Evolutionary conservation across 2,329 filamentous ascomycete species (phyloP).

Genomic region (Aspergillus thermomutatus): DNA sequence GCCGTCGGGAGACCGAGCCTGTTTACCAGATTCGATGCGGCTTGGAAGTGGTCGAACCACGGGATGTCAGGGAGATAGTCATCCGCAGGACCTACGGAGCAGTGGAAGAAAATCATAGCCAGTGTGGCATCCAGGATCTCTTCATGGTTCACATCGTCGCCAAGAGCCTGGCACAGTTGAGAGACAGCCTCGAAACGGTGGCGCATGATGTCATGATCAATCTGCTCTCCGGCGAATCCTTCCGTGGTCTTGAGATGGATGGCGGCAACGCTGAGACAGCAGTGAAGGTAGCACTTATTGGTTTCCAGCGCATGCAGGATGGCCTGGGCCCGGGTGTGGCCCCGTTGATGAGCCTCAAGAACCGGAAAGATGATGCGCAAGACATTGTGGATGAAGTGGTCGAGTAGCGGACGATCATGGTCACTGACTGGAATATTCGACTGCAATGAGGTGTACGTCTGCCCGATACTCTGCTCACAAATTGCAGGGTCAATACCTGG

Average conservation of each 20-base stretch:
- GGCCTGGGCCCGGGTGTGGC: conserved; percentile 73
- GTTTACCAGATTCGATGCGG: conserved; percentile 77
- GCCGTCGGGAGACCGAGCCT: conserved; percentile 75
- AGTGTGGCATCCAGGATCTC: conserved; percentile 89
- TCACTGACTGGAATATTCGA: conserved; percentile 81
- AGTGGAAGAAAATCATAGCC: conserved; percentile 95
- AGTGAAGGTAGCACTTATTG: conserved; percentile 93
- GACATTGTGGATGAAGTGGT: conserved; percentile 87
- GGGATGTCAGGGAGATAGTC: conserved; percentile 86
- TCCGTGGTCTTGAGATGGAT: conserved; percentile 84
- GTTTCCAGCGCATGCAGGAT: conserved; percentile 83
- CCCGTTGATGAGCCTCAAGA: conserved; percentile 83
- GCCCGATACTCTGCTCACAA: conserved; percentile 14
- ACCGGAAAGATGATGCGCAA: conserved; percentile 88
- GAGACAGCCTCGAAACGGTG: conserved; percentile 87
- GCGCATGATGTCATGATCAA: conserved; percentile 88
- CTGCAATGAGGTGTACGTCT: conserved; percentile 59
- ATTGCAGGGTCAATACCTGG: conserved; percentile 20
- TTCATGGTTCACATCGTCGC: conserved; percentile 74
- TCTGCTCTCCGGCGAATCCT: conserved; percentile 64
- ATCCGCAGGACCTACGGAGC: conserved; percentile 80
- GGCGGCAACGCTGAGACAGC: conserved; percentile 88
- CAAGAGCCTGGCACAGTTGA: conserved; percentile 77
- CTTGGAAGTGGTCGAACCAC: conserved; percentile 97
- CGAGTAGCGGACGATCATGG: conserved; percentile 77